Percentiles rank a stretch among this genome's conserved stretches.
phyloP scores from a whole-genome alignment of 495 filamentous ascomycete genomes.

The Trichocladium antarcticum region DNA sequence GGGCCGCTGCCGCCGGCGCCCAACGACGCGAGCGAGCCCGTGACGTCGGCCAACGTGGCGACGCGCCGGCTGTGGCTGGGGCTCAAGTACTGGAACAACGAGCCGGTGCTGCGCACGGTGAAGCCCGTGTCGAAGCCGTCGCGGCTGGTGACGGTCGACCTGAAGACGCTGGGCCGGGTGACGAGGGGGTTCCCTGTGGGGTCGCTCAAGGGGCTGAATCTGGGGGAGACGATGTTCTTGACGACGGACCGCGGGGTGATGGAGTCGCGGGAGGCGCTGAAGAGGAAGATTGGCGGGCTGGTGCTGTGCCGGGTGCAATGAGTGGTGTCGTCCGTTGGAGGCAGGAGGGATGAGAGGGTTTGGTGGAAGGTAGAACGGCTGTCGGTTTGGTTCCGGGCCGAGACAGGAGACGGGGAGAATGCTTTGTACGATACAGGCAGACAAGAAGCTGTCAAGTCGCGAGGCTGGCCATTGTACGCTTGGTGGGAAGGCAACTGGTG shows the following conservation, averaged over 20 bases:
- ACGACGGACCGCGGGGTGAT: constrained; percentile 68
- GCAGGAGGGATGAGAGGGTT: background rate
- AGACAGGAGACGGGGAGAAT: no score
- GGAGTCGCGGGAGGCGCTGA: constrained; percentile 77
- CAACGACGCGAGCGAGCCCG: constrained; percentile 42
- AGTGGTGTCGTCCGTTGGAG: constrained; percentile 6
- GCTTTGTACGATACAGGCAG: constrained; percentile 1
- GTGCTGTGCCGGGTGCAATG: constrained; percentile 60
- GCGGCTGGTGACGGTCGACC: constrained; percentile 53
- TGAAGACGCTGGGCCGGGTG: constrained; percentile 48
- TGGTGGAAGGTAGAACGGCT: background rate
- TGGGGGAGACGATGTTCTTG: constrained; percentile 79
- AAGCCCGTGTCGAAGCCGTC: constrained; percentile 65
- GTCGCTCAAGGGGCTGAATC: constrained; percentile 58
- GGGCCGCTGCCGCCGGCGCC: constrained; percentile 54
- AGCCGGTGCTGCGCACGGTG: constrained; percentile 69
- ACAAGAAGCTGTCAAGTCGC: background rate
- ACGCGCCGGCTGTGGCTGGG: constrained; percentile 78
- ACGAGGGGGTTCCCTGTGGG: constrained; percentile 53
- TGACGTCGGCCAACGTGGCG: constrained; percentile 70
- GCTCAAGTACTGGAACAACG: constrained; percentile 83
- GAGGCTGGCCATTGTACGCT: background rate
- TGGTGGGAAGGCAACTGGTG: background rate
- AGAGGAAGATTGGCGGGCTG: constrained; percentile 75
- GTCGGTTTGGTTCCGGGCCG: no score